phyloP scores from a whole-genome alignment of 345 rosid genomes.

The Punica granatum region DNA sequence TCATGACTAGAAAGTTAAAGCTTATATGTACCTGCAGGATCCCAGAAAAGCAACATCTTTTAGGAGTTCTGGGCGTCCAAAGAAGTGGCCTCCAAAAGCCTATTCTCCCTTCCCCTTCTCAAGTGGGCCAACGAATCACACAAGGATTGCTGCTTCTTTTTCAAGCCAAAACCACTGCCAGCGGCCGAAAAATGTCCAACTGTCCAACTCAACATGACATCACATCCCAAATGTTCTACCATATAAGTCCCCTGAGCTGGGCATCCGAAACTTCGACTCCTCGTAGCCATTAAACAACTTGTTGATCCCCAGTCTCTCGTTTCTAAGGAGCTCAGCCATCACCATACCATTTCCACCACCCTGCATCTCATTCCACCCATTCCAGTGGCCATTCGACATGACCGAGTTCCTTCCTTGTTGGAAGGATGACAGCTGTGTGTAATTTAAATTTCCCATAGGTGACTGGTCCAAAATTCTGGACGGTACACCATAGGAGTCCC shows the following conservation, averaged over 20 bases:
- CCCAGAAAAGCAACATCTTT: background rate
- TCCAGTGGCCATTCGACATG: slow-evolving; percentile 64
- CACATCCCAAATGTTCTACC: slow-evolving; percentile 70
- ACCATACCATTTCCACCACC: slow-evolving; percentile 40
- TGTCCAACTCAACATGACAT: slow-evolving; percentile 23
- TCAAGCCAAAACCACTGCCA: slow-evolving; percentile 18
- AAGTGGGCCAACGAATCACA: background rate
- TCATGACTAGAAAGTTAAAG: background rate
- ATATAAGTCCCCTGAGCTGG: slow-evolving; percentile 63
- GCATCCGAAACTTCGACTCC: slow-evolving; percentile 52
- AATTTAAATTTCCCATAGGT: slow-evolving; percentile 40
- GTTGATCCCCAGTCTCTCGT: slow-evolving; percentile 54
- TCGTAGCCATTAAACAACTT: slow-evolving; percentile 60
- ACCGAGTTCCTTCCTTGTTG: slow-evolving; percentile 51
- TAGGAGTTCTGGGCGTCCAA: background rate
- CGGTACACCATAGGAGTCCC: slow-evolving; percentile 46
- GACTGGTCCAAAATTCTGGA: slow-evolving; percentile 59
- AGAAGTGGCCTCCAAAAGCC: background rate
- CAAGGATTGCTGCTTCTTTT: slow-evolving; percentile 17
- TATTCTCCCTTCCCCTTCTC: background rate
- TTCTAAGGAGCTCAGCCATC: slow-evolving; percentile 63
- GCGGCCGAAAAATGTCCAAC: background rate
- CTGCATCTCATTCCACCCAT: slow-evolving; percentile 65
- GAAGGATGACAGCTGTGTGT: slow-evolving; percentile 40
- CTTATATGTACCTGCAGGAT: background rate